Evolutionary conservation across 139 green algal species (phyloP).

Genomic region (Auxenochlorella pyrenoidosa): DNA sequence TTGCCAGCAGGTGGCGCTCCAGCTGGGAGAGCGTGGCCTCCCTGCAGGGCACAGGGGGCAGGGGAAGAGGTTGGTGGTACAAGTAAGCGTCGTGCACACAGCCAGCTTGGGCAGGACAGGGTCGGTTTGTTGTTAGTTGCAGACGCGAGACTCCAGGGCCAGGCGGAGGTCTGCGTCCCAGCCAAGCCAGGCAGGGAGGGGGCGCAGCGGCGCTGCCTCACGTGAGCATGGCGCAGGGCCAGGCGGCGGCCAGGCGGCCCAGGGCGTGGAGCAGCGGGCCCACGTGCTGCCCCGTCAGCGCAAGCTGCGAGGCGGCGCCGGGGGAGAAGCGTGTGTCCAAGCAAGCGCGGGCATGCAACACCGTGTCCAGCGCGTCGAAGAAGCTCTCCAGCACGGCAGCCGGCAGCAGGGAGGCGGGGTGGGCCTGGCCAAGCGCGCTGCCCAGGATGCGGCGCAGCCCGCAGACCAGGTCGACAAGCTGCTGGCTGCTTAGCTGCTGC

Average conservation of each 20-base stretch:
- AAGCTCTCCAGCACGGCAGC: not conserved
- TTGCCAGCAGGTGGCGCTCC: not conserved
- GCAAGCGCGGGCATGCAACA: not conserved
- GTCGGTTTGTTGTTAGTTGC: too few species aligned
- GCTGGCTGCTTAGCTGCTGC: not conserved
- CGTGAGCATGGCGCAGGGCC: constrained; percentile 2
- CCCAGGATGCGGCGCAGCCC: constrained; percentile 17
- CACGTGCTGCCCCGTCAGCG: constrained; percentile 4
- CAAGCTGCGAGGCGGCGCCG: not conserved
- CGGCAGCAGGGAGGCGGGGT: not conserved
- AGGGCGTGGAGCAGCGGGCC: not conserved
- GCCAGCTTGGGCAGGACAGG: too few species aligned
- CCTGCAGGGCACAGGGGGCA: not conserved
- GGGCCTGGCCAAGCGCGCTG: not conserved
- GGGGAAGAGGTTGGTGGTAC: too few species aligned
- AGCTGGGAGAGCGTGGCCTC: not conserved
- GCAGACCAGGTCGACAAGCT: not conserved
- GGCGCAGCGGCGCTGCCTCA: not conserved
- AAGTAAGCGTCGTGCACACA: too few species aligned
- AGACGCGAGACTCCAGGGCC: too few species aligned
- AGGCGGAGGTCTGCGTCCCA: too few species aligned
- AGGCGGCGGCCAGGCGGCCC: not conserved
- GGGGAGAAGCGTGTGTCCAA: not conserved
- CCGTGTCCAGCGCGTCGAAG: constrained; percentile 19
- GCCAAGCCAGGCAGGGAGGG: too few species aligned